These are phyloP conservation scores for Penicillium canariense DNA, from an alignment of 495 filamentous ascomycete genomes.

Conservation along the genomic window DNA sequence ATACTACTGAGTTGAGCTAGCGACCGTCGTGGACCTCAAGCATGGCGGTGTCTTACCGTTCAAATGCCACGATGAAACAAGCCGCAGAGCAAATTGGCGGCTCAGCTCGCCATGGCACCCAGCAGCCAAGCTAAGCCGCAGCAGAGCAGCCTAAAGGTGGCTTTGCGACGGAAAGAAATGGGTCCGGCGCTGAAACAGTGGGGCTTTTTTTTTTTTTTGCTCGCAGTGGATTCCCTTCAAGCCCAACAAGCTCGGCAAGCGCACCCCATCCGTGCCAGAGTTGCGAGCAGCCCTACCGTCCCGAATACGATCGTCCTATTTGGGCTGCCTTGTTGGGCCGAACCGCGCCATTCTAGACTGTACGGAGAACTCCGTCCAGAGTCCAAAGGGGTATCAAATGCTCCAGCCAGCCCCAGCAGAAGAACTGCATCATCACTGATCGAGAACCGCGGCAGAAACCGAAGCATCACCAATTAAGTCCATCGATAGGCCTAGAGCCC, in stretches of 20 bases:
- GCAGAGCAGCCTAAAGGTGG: neutral
- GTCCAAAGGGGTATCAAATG: neutral
- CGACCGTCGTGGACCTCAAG: neutral
- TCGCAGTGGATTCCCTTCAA: conserved; percentile 6
- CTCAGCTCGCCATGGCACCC: conserved; percentile 1
- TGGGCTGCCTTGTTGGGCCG: neutral
- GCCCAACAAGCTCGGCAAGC: neutral
- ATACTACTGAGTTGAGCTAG: neutral
- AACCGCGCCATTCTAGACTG: neutral
- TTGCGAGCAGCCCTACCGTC: conserved; percentile 4
- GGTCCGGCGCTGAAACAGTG: too few relatives aligned
- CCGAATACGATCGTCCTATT: conserved; percentile 1
- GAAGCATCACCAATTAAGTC: neutral
- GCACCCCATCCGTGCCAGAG: too few relatives aligned
- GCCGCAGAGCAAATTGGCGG: neutral
- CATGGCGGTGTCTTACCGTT: neutral
- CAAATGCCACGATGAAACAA: conserved; percentile 4
- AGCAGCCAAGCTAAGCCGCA: neutral
- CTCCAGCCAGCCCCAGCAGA: neutral
- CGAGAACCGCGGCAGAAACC: neutral
- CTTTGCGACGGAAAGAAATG: too few relatives aligned
- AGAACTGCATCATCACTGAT: neutral
- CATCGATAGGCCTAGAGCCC: conserved; percentile 6
- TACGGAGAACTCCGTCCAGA: neutral
- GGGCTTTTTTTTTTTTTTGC: too few relatives aligned